phyloP scores from a whole-genome alignment of 116 monocot species.

The Zostera marina region DNA sequence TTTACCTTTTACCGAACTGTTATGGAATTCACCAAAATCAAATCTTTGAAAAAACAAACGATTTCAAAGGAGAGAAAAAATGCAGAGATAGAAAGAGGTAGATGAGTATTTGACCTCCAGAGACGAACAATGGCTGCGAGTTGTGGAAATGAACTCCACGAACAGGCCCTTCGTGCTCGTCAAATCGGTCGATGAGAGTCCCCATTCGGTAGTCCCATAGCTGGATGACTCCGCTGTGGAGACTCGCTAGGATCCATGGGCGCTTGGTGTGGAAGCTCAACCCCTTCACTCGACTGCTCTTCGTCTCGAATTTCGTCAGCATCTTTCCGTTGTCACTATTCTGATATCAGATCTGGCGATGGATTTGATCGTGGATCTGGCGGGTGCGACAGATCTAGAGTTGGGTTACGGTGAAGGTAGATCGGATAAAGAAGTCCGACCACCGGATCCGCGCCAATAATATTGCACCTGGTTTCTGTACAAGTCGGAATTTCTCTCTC shows the following conservation, averaged over 20 bases:
- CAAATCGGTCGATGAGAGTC: conserved; percentile 81
- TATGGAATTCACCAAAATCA: background rate
- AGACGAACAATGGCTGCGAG: conserved; percentile 20
- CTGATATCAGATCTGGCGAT: conserved; percentile 1
- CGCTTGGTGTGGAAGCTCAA: conserved; percentile 81
- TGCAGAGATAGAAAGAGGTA: too few relatives aligned
- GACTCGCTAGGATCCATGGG: conserved; percentile 84
- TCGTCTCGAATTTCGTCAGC: conserved; percentile 97
- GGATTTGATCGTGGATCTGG: background rate
- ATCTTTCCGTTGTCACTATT: conserved; percentile 15
- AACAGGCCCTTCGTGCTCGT: conserved; percentile 89
- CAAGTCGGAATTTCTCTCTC: too few relatives aligned
- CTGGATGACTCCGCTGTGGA: conserved; percentile 89
- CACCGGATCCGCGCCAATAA: too few relatives aligned
- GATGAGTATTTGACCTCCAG: conserved; percentile 7
- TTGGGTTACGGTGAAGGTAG: too few relatives aligned
- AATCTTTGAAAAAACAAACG: background rate
- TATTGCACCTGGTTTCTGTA: too few relatives aligned
- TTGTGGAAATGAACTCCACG: conserved; percentile 88
- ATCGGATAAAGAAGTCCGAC: too few relatives aligned
- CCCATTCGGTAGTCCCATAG: conserved; percentile 94
- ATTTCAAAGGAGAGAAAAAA: background rate
- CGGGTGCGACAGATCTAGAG: background rate
- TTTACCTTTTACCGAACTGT: background rate
- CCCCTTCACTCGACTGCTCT: conserved; percentile 87